Evolutionary conservation across 2,329 filamentous ascomycete species (phyloP).

Genomic region (Monosporascus sp.): DNA sequence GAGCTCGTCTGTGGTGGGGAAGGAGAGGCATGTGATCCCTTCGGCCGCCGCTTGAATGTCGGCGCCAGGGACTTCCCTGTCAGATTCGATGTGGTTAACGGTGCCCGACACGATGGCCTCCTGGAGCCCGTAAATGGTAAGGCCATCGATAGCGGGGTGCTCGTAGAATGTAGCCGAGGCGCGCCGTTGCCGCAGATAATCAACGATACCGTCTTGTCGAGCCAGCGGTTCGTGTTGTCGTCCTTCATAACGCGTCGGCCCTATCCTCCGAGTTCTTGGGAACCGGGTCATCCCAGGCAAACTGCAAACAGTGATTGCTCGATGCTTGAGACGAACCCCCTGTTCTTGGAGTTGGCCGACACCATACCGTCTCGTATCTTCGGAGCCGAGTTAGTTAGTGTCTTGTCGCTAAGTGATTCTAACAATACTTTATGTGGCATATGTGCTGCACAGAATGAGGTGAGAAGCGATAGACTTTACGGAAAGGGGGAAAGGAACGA

Average conservation of each 20-base stretch:
- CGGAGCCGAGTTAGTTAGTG: background rate
- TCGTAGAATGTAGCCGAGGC: slow-evolving; percentile 3
- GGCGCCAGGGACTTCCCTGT: background rate
- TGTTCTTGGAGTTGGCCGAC: background rate
- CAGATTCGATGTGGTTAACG: background rate
- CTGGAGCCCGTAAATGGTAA: background rate
- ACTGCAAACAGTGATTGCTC: slow-evolving; percentile 7
- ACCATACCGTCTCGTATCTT: slow-evolving; percentile 1
- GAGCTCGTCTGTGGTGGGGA: background rate
- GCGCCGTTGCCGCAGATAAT: slow-evolving; percentile 6
- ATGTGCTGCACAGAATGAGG: too few species aligned
- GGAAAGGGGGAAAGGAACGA: too few species aligned
- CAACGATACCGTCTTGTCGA: slow-evolving; percentile 7
- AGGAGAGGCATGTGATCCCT: background rate
- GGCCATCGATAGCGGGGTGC: slow-evolving; percentile 6
- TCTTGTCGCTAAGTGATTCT: background rate
- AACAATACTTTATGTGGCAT: too few species aligned
- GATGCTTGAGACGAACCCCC: slow-evolving; percentile 1
- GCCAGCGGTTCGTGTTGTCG: slow-evolving; percentile 8
- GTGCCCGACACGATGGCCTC: background rate
- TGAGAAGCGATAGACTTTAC: too few species aligned
- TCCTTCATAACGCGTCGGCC: slow-evolving; percentile 1
- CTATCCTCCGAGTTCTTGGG: slow-evolving; percentile 4
- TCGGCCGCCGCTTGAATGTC: background rate
- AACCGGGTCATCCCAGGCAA: slow-evolving; percentile 3